These are phyloP conservation scores for Monosporascus sp. DNA, from an alignment of 2,329 filamentous ascomycete genomes.

Conservation along the genomic window DNA sequence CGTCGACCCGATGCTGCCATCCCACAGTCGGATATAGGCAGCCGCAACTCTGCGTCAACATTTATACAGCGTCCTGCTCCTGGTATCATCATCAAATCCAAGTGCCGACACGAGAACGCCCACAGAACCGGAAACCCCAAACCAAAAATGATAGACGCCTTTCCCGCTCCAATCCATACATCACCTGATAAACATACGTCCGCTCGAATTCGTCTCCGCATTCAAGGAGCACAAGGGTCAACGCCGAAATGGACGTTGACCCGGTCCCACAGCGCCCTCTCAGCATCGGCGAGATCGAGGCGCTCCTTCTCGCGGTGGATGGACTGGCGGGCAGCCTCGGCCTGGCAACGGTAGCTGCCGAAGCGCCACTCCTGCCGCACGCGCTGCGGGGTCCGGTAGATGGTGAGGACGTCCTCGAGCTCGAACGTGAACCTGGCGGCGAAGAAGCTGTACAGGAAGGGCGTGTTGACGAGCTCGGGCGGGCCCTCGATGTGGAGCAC, in stretches of 20 bases:
- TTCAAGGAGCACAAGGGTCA: slow-evolving; percentile 10
- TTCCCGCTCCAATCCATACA: too few relatives aligned
- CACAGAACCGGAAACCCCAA: too few relatives aligned
- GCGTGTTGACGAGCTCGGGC: slow-evolving; percentile 36
- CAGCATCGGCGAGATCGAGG: not conserved
- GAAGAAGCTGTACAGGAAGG: slow-evolving; percentile 36
- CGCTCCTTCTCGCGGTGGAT: slow-evolving; percentile 10
- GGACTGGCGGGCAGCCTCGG: slow-evolving; percentile 36
- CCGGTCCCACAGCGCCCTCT: slow-evolving; percentile 3
- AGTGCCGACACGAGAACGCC: too few relatives aligned
- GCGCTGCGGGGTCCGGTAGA: slow-evolving; percentile 3
- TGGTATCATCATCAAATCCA: too few relatives aligned
- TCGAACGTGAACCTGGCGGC: slow-evolving; percentile 38
- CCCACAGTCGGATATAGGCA: too few relatives aligned
- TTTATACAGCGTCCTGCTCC: too few relatives aligned
- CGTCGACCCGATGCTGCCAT: too few relatives aligned
- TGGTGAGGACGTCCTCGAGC: slow-evolving; percentile 35
- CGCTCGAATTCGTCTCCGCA: too few relatives aligned
- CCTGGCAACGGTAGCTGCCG: slow-evolving; percentile 50
- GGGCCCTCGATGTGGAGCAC: slow-evolving; percentile 47
- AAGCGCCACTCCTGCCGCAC: slow-evolving; percentile 45
- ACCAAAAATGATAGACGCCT: too few relatives aligned
- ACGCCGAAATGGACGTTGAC: slow-evolving; percentile 12
- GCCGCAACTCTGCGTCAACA: too few relatives aligned
- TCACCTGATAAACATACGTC: too few relatives aligned